phyloP scores from a whole-genome alignment of 192 early-diverging fungal species.

The Hyaloraphidium curvatum region DNA sequence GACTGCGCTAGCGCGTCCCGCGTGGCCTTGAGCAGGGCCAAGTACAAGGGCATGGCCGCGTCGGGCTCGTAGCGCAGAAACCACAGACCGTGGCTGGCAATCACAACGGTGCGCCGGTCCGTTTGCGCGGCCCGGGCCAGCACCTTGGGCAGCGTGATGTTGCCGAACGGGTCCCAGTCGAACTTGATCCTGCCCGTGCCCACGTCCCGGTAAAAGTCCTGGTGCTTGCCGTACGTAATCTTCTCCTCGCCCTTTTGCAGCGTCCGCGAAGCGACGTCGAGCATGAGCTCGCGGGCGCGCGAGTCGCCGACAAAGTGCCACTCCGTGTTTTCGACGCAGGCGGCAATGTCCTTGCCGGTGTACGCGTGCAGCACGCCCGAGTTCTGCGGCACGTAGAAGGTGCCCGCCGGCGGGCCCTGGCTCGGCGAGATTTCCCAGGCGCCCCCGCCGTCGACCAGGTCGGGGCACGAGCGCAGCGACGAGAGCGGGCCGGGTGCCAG shows the following conservation, averaged over 20 bases:
- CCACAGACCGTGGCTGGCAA: slow-evolving; percentile 44
- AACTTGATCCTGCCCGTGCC: slow-evolving; percentile 28
- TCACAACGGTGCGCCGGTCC: slow-evolving; percentile 16
- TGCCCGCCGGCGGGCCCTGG: too few relatives aligned
- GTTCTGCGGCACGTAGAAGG: too few relatives aligned
- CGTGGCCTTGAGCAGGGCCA: too few relatives aligned
- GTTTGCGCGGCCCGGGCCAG: background rate
- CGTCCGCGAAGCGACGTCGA: slow-evolving; percentile 22
- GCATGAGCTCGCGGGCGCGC: slow-evolving; percentile 35
- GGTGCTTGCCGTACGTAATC: slow-evolving; percentile 27
- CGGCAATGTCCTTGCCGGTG: slow-evolving; percentile 12
- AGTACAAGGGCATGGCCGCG: slow-evolving; percentile 11
- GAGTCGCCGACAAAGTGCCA: slow-evolving; percentile 52
- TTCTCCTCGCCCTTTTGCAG: too few relatives aligned
- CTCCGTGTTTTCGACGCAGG: slow-evolving; percentile 25
- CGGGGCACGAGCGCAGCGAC: too few relatives aligned
- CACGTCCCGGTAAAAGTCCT: slow-evolving; percentile 9
- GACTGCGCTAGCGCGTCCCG: background rate
- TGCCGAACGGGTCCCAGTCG: slow-evolving; percentile 55
- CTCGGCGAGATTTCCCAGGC: too few relatives aligned
- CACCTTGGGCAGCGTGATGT: slow-evolving; percentile 10
- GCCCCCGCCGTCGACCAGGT: too few relatives aligned
- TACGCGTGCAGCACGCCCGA: slow-evolving; percentile 40
- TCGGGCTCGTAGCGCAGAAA: slow-evolving; percentile 29
- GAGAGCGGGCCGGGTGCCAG: too few relatives aligned